Conservation (phyloP, 306 rosid genomes). For the Vigna nakashimae region DNA sequence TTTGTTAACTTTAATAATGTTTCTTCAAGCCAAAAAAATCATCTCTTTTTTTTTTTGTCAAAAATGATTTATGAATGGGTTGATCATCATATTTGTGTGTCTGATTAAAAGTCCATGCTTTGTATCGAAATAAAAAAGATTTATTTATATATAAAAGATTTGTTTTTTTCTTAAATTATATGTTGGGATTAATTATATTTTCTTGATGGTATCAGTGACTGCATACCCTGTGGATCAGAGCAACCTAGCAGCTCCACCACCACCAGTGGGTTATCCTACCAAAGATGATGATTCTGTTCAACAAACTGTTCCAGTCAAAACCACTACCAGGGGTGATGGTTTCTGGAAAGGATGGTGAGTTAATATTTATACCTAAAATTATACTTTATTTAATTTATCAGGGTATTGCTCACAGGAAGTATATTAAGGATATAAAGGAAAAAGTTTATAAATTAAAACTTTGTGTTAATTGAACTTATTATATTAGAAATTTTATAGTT, state of each 20-base stretch:
- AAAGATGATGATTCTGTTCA: conserved; percentile 46
- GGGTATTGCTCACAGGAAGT: too few species aligned
- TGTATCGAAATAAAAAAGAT: neutral
- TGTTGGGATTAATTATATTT: neutral
- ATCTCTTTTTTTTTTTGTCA: too few species aligned
- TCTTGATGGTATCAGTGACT: conserved; percentile 19
- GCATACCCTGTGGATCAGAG: conserved; percentile 47
- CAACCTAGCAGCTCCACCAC: conserved; percentile 46
- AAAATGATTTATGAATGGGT: too few species aligned
- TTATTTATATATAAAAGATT: neutral
- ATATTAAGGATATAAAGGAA: too few species aligned
- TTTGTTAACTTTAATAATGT: too few species aligned
- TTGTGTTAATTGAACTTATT: neutral
- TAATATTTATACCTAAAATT: neutral
- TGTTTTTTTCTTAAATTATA: neutral
- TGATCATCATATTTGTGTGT: neutral
- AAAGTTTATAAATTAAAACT: neutral
- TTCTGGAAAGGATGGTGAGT: conserved; percentile 71
- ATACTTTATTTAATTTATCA: neutral
- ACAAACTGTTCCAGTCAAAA: conserved; percentile 41
- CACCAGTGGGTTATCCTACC: conserved; percentile 56
- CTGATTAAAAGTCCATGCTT: neutral
- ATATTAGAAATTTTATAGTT: neutral
- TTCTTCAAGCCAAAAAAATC: too few species aligned
- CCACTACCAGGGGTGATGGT: conserved; percentile 62